Conservation (phyloP, 164 flowering plant species). For the Dillenia turbinata region DNA sequence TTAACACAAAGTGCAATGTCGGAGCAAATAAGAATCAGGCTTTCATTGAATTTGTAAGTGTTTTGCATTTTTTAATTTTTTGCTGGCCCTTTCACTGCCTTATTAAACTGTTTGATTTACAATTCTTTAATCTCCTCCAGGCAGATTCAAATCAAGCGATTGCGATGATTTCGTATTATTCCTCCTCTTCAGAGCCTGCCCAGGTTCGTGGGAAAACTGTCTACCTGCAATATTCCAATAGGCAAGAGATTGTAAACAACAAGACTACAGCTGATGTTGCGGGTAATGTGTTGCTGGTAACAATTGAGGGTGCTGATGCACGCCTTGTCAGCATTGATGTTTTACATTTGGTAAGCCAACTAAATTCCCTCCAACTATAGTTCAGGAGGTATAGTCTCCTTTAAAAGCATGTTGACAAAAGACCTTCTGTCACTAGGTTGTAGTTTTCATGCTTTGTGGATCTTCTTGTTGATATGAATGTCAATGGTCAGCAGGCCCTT, state of each 20-base stretch:
- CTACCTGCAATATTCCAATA: slow-evolving; percentile 88
- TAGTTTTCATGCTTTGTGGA: slow-evolving; percentile 38
- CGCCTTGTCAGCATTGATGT: slow-evolving; percentile 96
- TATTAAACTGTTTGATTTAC: background rate
- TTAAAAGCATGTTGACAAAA: slow-evolving; percentile 11
- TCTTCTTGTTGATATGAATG: slow-evolving; percentile 70
- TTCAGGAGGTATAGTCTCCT: slow-evolving; percentile 16
- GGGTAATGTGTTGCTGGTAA: slow-evolving; percentile 92
- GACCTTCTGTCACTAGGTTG: slow-evolving; percentile 32
- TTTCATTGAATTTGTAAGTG: slow-evolving; percentile 87
- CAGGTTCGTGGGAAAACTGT: slow-evolving; percentile 96
- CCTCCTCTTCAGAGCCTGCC: slow-evolving; percentile 96
- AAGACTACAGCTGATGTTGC: slow-evolving; percentile 88
- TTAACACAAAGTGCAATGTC: slow-evolving; percentile 94
- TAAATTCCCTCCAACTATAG: slow-evolving; percentile 6
- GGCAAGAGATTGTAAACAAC: slow-evolving; percentile 95
- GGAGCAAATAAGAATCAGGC: slow-evolving; percentile 94
- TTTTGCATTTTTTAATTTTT: background rate
- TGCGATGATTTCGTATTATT: slow-evolving; percentile 91
- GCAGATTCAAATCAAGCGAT: slow-evolving; percentile 93
- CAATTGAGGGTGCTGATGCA: slow-evolving; percentile 86
- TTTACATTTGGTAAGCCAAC: slow-evolving; percentile 80
- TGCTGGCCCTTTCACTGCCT: background rate
- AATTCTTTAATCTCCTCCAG: slow-evolving; percentile 25
- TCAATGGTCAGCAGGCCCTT: slow-evolving; percentile 98